phyloP scores from a whole-genome alignment of 306 rosid species.

The Astragalus glycyphyllos region DNA sequence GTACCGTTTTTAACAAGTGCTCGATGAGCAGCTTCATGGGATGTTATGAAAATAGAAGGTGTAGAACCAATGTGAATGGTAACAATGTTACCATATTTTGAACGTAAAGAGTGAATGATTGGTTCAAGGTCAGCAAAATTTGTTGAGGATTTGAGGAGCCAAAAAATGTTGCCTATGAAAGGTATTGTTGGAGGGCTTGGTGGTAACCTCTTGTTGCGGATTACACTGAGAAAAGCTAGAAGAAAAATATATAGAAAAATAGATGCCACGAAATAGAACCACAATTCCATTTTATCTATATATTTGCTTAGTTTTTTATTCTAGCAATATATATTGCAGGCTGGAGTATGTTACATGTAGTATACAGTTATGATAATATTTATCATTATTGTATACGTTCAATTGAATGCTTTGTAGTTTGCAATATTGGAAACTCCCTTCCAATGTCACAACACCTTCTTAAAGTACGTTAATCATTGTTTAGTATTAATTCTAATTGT shows the following conservation, averaged over 20 bases:
- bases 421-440: slow-evolving; percentile 5
- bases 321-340: background rate
- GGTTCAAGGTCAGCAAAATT: slow-evolving; percentile 58
- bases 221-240: slow-evolving; percentile 24
- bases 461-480: slow-evolving; percentile 10
- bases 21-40: slow-evolving; percentile 52
- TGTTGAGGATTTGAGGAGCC: slow-evolving; percentile 57
- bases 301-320: background rate
- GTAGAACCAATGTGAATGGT: slow-evolving; percentile 53
- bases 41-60: slow-evolving; percentile 57
- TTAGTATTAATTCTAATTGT: background rate
- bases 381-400: background rate
- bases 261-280: slow-evolving; percentile 38
- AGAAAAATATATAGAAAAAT: slow-evolving; percentile 25
- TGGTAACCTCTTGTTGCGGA: slow-evolving; percentile 44
- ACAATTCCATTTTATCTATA: slow-evolving; percentile 31
- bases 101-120: slow-evolving; percentile 44
- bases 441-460: background rate
- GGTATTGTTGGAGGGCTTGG: slow-evolving; percentile 63
- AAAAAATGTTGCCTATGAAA: slow-evolving; percentile 51
- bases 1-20: slow-evolving; percentile 56
- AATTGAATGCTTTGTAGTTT: background rate
- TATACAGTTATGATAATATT: background rate
- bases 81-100: slow-evolving; percentile 56
- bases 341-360: background rate